Evolutionary conservation across 306 rosid genomes (phyloP), one percentile per base, ranked within the genome.

Genomic region (Datisca glomerata): DNA sequence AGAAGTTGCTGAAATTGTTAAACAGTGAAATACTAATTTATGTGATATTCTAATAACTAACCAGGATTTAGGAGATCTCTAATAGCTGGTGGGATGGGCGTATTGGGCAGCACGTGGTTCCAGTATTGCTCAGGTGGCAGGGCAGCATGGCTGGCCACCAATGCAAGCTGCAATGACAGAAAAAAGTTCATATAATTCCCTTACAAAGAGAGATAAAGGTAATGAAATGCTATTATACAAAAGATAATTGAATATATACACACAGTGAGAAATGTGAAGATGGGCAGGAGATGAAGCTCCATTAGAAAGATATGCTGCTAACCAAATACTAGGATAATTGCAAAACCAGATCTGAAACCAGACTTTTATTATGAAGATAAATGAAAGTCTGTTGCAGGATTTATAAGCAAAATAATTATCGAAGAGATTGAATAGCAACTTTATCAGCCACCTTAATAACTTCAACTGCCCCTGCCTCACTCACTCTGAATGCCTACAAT

Each of bases 61-160:
- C 91, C 81, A 0, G 61, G 53, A 8, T 32, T 28, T 1, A 86
- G 69, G 28, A 59, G 66, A 59, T 68, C 64, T 4, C 41, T 33
- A 47, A 86, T 50, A 3, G 84, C 55, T 53, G 73, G 71, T 10
- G 96, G 92, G 47, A 86, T 75, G 4, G 61, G 64, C 4, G 94
- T 68, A 51, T 49, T 75, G 7, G 92, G 86, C 55, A 86, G 69
- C 49, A 43, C 54, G 0, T 84, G 73, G 2, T 59, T 59, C 94
- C 86, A 81, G 51, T 86, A 81, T 9, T 75, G 55, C 50, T 81
- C 71, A 12, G 86, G 79, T 12, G 79, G 50, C 46, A 63, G 35
- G 41, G 81, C 75, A 45, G 75, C 96, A 53, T 73, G 67, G 52
- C 69, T 58, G 9, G 59, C 72, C 45, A 47, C 74, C 59, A 75